These are phyloP conservation scores for Gleditsia sinensis DNA, from an alignment of 306 rosid genomes.

Conservation along the genomic window DNA sequence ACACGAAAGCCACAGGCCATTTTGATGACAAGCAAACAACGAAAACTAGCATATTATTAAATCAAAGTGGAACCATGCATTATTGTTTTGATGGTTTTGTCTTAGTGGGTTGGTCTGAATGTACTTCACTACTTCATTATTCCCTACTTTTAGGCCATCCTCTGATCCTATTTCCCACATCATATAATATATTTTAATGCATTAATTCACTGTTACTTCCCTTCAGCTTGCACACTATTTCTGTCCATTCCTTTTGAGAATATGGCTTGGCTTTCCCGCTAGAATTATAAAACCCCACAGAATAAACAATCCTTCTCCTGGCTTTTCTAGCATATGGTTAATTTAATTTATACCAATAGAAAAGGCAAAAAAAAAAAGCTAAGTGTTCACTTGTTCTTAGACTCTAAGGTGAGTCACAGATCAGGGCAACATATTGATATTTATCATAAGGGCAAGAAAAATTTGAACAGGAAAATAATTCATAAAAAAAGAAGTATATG, in stretches of 20 bases:
- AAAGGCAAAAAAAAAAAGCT: too few species aligned
- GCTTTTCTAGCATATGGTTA: too few species aligned
- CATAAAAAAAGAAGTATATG: too few species aligned
- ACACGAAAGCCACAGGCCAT: conserved; percentile 26
- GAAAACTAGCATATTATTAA: neutral
- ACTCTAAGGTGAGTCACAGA: neutral
- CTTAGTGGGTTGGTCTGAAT: neutral
- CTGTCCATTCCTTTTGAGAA: too few species aligned
- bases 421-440: neutral
- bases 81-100: neutral
- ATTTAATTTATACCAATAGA: neutral
- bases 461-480: too few species aligned
- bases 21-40: neutral
- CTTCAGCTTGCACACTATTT: too few species aligned
- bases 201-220: neutral
- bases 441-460: neutral
- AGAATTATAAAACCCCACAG: too few species aligned
- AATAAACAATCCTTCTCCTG: too few species aligned
- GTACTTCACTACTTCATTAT: neutral
- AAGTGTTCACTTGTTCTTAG: neutral
- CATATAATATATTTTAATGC: neutral
- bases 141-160: neutral
- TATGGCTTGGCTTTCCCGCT: too few species aligned
- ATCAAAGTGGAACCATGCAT: neutral
- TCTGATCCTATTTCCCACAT: neutral